Conservation (phyloP, 2,329 filamentous ascomycete genomes). For the Colletotrichum spaethianum region DNA sequence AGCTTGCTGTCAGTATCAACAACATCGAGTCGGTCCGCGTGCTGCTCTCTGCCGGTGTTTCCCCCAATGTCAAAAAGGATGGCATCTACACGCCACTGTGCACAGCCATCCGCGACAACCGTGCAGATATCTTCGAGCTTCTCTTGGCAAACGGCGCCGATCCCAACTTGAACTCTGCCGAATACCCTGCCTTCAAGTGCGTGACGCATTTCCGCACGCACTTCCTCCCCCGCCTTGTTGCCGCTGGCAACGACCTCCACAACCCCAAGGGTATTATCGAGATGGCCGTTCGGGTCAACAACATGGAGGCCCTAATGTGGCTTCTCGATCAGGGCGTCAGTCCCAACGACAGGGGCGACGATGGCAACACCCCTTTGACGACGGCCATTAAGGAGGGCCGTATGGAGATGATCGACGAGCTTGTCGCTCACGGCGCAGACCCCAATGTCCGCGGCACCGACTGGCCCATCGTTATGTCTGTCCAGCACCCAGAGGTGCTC, state of each 20-base stretch:
- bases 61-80: conserved; percentile 74
- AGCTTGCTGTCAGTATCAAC: conserved; percentile 74
- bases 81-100: conserved; percentile 78
- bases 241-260: conserved; percentile 71
- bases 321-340: conserved; percentile 72
- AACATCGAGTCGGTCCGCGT: conserved; percentile 73
- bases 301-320: conserved; percentile 72
- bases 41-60: conserved; percentile 71
- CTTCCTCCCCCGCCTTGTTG: conserved; percentile 70
- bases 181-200: conserved; percentile 78
- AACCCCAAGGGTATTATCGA: conserved; percentile 77
- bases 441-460: conserved; percentile 75
- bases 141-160: conserved; percentile 71
- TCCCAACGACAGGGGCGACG: conserved; percentile 70
- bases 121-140: conserved; percentile 72
- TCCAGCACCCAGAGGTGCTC: conserved; percentile 72
- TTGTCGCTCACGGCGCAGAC: conserved; percentile 72
- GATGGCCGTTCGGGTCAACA: conserved; percentile 73
- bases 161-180: conserved; percentile 73
- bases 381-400: conserved; percentile 75
- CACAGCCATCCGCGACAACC: conserved; percentile 77
- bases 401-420: conserved; percentile 70
- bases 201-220: conserved; percentile 76
- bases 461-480: conserved; percentile 80
- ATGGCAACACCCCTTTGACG: conserved; percentile 74